A percentile compares a stretch with the other conserved stretches of the same genome.
These are phyloP conservation scores for Cokeromyces recurvatus DNA, from an alignment of 371 early-diverging fungal species.

Conservation along the genomic window DNA sequence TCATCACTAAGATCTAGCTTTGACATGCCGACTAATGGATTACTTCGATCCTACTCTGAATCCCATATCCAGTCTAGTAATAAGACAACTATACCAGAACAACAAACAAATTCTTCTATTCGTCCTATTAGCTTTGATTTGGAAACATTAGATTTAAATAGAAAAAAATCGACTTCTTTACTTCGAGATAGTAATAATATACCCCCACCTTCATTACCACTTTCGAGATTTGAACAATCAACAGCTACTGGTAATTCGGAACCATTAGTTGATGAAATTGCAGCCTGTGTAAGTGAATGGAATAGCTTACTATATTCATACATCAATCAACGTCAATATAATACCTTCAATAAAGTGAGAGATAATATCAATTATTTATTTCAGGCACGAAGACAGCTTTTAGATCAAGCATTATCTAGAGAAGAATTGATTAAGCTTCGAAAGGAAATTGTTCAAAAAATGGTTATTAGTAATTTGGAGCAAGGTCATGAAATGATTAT, in stretches of 20 bases:
- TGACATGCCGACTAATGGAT: constrained; percentile 1
- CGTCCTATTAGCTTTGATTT: constrained; percentile 21
- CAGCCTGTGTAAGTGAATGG: constrained; percentile 68
- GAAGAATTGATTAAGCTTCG: constrained; percentile 56
- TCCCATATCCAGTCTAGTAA: constrained; percentile 15
- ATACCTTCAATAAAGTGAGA: constrained; percentile 47
- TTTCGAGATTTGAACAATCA: constrained; percentile 49
- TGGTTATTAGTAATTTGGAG: constrained; percentile 54
- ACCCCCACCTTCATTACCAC: constrained; percentile 40
- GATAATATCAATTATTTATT: constrained; percentile 58
- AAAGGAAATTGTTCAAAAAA: constrained; percentile 53
- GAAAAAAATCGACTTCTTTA: neutral
- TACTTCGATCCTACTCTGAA: constrained; percentile 29
- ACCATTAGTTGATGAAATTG: constrained; percentile 67
- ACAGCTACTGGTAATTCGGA: constrained; percentile 56
- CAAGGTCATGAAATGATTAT: constrained; percentile 57
- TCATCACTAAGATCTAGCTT: neutral
- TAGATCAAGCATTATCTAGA: constrained; percentile 60
- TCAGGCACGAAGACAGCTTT: constrained; percentile 63
- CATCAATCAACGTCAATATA: constrained; percentile 53
- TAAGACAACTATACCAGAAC: neutral
- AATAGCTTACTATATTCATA: constrained; percentile 48
- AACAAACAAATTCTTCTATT: neutral
- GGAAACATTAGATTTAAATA: constrained; percentile 9
- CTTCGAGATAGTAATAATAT: constrained; percentile 1